These are phyloP conservation scores for Metarhizium brunneum DNA, from an alignment of 2,329 filamentous ascomycete genomes.

Conservation along the genomic window DNA sequence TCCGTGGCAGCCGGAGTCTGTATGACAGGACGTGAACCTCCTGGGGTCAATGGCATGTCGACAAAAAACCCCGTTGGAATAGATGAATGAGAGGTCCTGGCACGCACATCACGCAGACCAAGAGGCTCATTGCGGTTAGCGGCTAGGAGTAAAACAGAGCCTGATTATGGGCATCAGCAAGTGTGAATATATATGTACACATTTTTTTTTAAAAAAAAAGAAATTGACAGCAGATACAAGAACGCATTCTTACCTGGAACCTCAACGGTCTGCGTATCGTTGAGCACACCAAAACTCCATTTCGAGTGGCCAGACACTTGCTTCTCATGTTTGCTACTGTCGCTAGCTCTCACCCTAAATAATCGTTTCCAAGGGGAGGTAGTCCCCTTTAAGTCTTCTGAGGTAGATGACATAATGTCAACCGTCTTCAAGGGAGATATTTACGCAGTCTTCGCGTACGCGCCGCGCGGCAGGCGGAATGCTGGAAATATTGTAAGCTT, in stretches of 20 bases:
- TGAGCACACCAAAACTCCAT: slow-evolving; percentile 8
- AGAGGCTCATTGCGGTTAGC: slow-evolving; percentile 11
- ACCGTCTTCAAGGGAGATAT: not conserved
- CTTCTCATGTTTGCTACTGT: not conserved
- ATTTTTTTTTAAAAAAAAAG: too few species aligned
- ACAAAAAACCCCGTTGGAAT: slow-evolving; percentile 37
- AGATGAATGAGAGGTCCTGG: slow-evolving; percentile 30
- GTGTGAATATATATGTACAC: not conserved
- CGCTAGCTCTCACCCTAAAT: not conserved
- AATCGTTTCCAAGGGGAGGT: slow-evolving; percentile 1
- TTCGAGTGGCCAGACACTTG: slow-evolving; percentile 2
- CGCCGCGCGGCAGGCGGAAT: not conserved
- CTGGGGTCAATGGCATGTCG: slow-evolving; percentile 22
- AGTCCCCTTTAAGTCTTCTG: not conserved
- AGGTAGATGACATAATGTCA: slow-evolving; percentile 2
- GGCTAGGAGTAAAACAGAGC: slow-evolving; percentile 11
- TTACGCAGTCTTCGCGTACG: not conserved
- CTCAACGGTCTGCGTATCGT: slow-evolving; percentile 7
- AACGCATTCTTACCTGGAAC: slow-evolving; percentile 6
- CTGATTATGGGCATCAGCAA: not conserved
- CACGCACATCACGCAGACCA: slow-evolving; percentile 7
- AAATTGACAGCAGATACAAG: not conserved
- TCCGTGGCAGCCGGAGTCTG: slow-evolving; percentile 5
- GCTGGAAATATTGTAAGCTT: not conserved
- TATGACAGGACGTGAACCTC: slow-evolving; percentile 12